A percentile compares a stretch with the other conserved stretches of the same genome.
These are phyloP conservation scores for Dictyostelium intermedium DNA, from an alignment of 78 protist genomes.

Conservation along the genomic window DNA sequence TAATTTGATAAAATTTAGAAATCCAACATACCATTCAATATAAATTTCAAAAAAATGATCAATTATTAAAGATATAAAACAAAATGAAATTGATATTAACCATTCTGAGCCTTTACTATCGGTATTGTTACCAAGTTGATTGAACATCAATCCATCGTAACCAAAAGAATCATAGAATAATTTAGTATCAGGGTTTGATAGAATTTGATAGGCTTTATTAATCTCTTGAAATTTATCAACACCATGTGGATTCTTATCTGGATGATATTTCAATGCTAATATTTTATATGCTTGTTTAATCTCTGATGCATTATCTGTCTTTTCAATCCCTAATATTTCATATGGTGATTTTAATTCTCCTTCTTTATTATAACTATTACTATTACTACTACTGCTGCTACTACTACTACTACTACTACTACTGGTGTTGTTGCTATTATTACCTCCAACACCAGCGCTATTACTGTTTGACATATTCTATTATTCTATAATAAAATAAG, in stretches of 20 bases:
- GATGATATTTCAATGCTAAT: constrained; percentile 86
- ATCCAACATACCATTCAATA: constrained; percentile 59
- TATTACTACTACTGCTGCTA: not conserved
- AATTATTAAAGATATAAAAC: constrained; percentile 13
- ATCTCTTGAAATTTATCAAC: constrained; percentile 65
- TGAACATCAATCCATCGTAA: constrained; percentile 67
- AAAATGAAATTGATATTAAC: constrained; percentile 35
- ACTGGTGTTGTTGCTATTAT: not conserved
- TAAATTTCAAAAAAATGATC: constrained; percentile 48
- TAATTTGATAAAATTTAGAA: too few relatives aligned
- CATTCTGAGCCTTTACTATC: constrained; percentile 42
- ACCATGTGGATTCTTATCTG: constrained; percentile 76
- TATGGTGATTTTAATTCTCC: constrained; percentile 49
- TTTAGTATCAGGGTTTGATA: constrained; percentile 57
- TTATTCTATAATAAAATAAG: not conserved
- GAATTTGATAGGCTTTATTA: constrained; percentile 69
- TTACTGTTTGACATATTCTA: not conserved
- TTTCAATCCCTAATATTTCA: constrained; percentile 49
- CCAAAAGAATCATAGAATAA: constrained; percentile 67
- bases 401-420: not conserved
- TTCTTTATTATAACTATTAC: not conserved
- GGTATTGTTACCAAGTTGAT: constrained; percentile 1
- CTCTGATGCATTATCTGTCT: constrained; percentile 54
- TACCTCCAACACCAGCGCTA: not conserved
- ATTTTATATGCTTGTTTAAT: constrained; percentile 82